Base-by-base conservation (phyloP, 306 rosid species). In the Prinsepia uniflora region DNA sequence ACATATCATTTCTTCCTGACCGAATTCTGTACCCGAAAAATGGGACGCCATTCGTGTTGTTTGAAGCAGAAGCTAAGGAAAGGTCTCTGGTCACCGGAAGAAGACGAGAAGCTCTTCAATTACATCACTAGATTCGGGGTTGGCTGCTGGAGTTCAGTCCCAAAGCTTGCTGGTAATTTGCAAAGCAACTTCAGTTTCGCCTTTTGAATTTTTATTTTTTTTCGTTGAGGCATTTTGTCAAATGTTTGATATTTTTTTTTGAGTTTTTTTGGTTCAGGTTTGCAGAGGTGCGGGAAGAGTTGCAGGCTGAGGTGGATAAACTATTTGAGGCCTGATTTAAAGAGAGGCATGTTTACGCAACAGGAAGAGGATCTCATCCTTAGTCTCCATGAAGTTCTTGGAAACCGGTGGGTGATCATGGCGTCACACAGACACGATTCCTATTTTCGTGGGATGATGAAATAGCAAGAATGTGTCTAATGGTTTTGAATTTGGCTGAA, bases 81-180 rank as follows among this genome's bases (percentile, higher is more conserved):
- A 79, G 98, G 98, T 13, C 74, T 92, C 17, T 92, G 98, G 98
- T 92, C 98, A 10, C 98, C 96, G 24, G 98, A 92, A 75, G 97
- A 92, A 84, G 97, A 92, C 75, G 96, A 92, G 76, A 92, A 92
- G 67, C 94, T 92, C n/a, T 92, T 81, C 88, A 92, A 92, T 73
- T 81, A 92, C 85, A 89, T 92, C 63, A 86, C 96, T 7, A 78
- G 81, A 58, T 92, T 89, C 36, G 98, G 98, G 18, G 94, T 92
- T 77, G 98, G 98, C 7, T 92, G 98, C 83, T 92, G 98, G 98
- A 92, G 98, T 68, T 92, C 98, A 0, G 98, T 92, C 56, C 98
- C 98, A 0, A 92, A 92, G 80, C 92, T 81, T 60, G 98, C 98
- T 36, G 98, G 98, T 92, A 77, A 24, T 20, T 15, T 30, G 19